phyloP scores from a whole-genome alignment of 2,329 filamentous ascomycete species.

The Trichocomaceae sp. region DNA sequence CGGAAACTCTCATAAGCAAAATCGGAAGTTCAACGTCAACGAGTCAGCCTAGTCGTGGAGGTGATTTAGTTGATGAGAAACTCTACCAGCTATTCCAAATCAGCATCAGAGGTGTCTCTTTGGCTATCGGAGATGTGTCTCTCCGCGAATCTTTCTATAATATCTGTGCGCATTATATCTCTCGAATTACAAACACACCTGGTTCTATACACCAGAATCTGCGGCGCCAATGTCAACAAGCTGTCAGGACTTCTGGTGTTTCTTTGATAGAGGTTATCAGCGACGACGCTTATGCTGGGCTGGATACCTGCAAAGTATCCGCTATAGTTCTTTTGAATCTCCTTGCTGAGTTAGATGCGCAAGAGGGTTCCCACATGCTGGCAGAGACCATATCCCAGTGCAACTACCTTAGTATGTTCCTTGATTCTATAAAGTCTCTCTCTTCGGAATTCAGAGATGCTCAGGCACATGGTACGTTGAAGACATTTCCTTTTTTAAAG shows the following conservation, averaged over 20 bases:
- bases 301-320: slow-evolving; percentile 73
- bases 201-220: slow-evolving; percentile 45
- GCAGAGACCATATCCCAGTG: slow-evolving; percentile 73
- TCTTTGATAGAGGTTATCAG: slow-evolving; percentile 78
- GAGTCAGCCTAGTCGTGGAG: slow-evolving; percentile 40
- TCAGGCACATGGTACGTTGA: slow-evolving; percentile 48
- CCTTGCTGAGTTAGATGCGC: slow-evolving; percentile 65
- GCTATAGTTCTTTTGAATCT: slow-evolving; percentile 78
- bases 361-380: slow-evolving; percentile 65
- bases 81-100: slow-evolving; percentile 87
- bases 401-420: slow-evolving; percentile 84
- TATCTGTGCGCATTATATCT: slow-evolving; percentile 81
- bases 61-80: slow-evolving; percentile 78
- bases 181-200: slow-evolving; percentile 50
- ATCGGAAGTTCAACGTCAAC: slow-evolving; percentile 32
- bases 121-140: slow-evolving; percentile 61
- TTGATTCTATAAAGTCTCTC: slow-evolving; percentile 77
- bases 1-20: slow-evolving; percentile 53
- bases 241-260: slow-evolving; percentile 73
- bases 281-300: slow-evolving; percentile 85
- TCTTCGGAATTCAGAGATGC: slow-evolving; percentile 63
- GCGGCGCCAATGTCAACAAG: slow-evolving; percentile 53
- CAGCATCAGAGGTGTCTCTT: slow-evolving; percentile 70
- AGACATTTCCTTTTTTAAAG: not conserved
- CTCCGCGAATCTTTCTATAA: slow-evolving; percentile 83